Conservation (phyloP, 2,329 filamentous ascomycete genomes). For the Aspergillus aculeatus region DNA sequence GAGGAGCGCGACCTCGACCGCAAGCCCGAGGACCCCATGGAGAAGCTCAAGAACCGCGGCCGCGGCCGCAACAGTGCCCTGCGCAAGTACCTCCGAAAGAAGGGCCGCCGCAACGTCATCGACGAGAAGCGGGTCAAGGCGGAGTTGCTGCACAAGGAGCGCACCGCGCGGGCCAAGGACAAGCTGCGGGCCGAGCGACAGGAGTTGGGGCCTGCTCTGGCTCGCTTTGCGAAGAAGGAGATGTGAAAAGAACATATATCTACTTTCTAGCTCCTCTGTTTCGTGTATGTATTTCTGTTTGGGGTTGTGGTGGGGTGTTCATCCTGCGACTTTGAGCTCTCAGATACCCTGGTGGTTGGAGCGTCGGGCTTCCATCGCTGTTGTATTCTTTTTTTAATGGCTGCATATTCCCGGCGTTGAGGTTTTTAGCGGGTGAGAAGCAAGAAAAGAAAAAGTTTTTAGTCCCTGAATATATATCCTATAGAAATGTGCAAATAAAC, state of each 20-base stretch:
- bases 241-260: conserved; percentile 13
- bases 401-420: conserved; percentile 5
- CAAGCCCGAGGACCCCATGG: conserved; percentile 59
- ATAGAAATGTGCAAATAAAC: background rate
- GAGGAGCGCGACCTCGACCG: conserved; percentile 78
- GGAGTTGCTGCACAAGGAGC: conserved; percentile 73
- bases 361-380: background rate
- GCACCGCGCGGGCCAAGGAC: conserved; percentile 67
- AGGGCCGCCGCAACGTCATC: conserved; percentile 87
- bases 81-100: conserved; percentile 86
- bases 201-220: conserved; percentile 81
- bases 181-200: conserved; percentile 65
- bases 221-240: conserved; percentile 75
- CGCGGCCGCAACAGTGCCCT: conserved; percentile 87
- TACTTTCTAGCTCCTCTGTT: background rate
- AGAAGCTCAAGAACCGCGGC: conserved; percentile 69
- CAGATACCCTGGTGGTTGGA: conserved; percentile 17
- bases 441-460: background rate
- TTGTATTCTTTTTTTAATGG: background rate
- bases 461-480: background rate
- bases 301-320: background rate
- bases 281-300: background rate
- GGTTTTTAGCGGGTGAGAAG: background rate
- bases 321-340: conserved; percentile 6
- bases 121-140: conserved; percentile 89